Evolutionary conservation across 768 basidiomycete genomes (phyloP), one percentile per base, ranked within the genome.

Genomic region (Suillus subaureus): DNA sequence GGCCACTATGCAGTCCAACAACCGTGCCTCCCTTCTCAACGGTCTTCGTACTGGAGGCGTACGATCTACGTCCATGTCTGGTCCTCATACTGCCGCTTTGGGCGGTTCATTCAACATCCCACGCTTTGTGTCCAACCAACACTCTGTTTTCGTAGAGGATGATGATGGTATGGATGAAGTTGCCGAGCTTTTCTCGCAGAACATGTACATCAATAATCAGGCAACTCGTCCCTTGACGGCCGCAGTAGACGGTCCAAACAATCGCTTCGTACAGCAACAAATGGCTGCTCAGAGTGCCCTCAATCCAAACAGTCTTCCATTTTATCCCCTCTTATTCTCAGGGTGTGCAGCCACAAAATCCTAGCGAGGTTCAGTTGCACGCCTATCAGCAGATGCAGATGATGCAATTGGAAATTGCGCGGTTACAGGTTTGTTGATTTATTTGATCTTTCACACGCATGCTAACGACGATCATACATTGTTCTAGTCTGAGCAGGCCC

Each of bases 31-130:
- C 67, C 92, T 95, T 73, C 92, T 95, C 77, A 84, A 90, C 66
- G 92, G 91, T 71, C 92, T 95, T 73, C 91, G 93, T 75, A 95
- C 93, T 62, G 94, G 93, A 75, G 93, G 93, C 58, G 94, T 95
- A 66, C 90, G 93, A 71, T 89, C 93, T n/a, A 73, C 83, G 54
- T 91, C 91, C 64, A 75, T 75, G 67, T 58, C 63, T 69, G 77
- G 86, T 23, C 90, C 92, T 49, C 88, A 90, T 77, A 89, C 90
- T 56, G 89, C 91, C 63, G 87, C 87, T 31, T 87, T 89, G 28
- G 75, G 77, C 49, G 81, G 81, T 62, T 79, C 87, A 43, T 92
- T 92, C 84, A 86, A 86, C 74, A 71, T 91, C 61, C 83, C 87
- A 66, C 86, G 85, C 68, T 86, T 87, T 73, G 69, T 79, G 28